phyloP scores from a whole-genome alignment of 2,329 filamentous ascomycete genomes.

The Hysterium pulicare region DNA sequence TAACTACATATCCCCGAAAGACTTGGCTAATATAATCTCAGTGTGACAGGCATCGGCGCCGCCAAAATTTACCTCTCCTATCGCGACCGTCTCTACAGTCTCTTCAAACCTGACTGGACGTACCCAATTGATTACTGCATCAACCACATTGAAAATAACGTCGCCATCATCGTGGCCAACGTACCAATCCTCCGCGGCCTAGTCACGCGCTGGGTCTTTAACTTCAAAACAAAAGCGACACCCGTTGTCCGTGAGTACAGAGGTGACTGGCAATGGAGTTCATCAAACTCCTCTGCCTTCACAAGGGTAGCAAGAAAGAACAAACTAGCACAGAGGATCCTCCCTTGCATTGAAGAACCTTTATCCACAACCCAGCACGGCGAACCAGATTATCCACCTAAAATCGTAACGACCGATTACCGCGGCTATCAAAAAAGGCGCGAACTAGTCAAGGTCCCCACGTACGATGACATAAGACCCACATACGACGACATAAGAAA shows the following conservation, averaged over 20 bases:
- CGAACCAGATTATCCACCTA: conserved; percentile 18
- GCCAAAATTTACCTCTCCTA: conserved; percentile 41
- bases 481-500: background rate
- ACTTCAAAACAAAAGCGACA: conserved; percentile 33
- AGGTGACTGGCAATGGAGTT: conserved; percentile 26
- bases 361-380: conserved; percentile 18
- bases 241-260: conserved; percentile 30
- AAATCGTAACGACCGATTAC: conserved; percentile 21
- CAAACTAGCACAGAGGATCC: conserved; percentile 27
- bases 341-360: conserved; percentile 35
- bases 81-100: conserved; percentile 36
- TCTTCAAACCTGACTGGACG: conserved; percentile 39
- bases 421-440: conserved; percentile 15
- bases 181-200: conserved; percentile 41
- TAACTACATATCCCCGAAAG: conserved; percentile 1
- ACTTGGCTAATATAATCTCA: conserved; percentile 13
- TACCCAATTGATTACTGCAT: conserved; percentile 41
- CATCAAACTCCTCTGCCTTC: conserved; percentile 23
- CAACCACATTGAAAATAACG: conserved; percentile 41
- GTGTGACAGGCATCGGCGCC: conserved; percentile 38
- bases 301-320: conserved; percentile 19
- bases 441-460: conserved; percentile 16
- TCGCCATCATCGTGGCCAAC: conserved; percentile 41
- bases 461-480: conserved; percentile 19
- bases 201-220: conserved; percentile 40